phyloP scores from a whole-genome alignment of 148 eudicot genomes.

The Rheum nobile region DNA sequence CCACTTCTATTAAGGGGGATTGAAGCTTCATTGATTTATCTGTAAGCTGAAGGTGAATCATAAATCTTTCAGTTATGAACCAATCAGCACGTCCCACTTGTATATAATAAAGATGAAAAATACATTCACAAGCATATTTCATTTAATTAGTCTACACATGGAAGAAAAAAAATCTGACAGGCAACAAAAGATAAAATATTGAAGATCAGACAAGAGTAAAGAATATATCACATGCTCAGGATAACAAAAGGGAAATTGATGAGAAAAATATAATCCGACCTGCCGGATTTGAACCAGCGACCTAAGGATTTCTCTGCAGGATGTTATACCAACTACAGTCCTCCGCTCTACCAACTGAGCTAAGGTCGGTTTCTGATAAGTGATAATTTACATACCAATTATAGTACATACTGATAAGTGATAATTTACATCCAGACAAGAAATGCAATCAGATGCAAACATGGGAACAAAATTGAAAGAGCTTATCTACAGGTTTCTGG shows the following conservation, averaged over 20 bases:
- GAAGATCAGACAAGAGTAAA: too few relatives aligned
- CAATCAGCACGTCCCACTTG: background rate
- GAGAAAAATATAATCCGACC: conserved; percentile 31
- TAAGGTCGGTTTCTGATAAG: conserved; percentile 4
- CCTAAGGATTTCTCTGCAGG: conserved; percentile 47
- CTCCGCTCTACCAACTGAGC: conserved; percentile 9
- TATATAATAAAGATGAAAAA: too few relatives aligned
- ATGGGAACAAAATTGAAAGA: too few relatives aligned
- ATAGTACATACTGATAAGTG: too few relatives aligned
- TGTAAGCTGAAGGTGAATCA: background rate
- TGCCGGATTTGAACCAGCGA: conserved; percentile 88
- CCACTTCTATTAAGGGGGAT: background rate
- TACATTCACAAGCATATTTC: background rate
- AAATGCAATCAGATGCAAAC: too few relatives aligned
- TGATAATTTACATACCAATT: too few relatives aligned
- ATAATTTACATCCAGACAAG: too few relatives aligned
- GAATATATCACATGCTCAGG: too few relatives aligned
- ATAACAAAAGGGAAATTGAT: background rate
- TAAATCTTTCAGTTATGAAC: background rate
- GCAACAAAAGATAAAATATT: background rate
- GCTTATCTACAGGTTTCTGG: too few relatives aligned
- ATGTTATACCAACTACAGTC: conserved; percentile 1
- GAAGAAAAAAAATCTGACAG: background rate
- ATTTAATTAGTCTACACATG: background rate
- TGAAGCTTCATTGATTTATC: background rate